Conservation (phyloP, 148 eudicot species). For the Talinum fruticosum region DNA sequence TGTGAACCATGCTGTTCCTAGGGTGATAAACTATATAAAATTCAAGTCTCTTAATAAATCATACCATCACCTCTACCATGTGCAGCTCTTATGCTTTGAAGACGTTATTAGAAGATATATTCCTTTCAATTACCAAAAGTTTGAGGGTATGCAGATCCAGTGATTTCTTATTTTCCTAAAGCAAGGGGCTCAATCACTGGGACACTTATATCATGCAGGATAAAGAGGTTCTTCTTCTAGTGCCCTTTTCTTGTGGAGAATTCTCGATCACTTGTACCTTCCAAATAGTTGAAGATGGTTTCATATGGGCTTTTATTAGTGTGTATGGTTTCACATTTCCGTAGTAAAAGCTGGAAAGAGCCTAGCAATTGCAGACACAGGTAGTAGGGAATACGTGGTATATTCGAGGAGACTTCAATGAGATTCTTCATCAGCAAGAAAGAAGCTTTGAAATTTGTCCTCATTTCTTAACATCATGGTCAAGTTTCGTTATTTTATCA, state of each 20-base stretch:
- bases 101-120: neutral
- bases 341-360: too few species aligned
- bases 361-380: too few species aligned
- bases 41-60: neutral
- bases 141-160: neutral
- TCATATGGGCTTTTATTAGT: neutral
- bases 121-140: neutral
- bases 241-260: neutral
- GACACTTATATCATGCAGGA: neutral
- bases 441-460: neutral
- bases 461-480: neutral
- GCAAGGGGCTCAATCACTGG: neutral
- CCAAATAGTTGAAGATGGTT: constrained; percentile 4
- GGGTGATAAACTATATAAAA: neutral
- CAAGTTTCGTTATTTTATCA: neutral
- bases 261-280: neutral
- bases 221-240: neutral
- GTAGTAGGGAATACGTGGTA: too few species aligned
- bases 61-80: too few species aligned
- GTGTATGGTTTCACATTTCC: neutral
- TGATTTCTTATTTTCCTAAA: neutral
- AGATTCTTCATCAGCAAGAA: neutral
- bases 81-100: too few species aligned
- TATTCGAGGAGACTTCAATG: neutral
- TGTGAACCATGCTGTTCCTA: neutral